phyloP scores from a whole-genome alignment of 768 basidiomycete genomes.

The Lepiota brunneoincarnata region DNA sequence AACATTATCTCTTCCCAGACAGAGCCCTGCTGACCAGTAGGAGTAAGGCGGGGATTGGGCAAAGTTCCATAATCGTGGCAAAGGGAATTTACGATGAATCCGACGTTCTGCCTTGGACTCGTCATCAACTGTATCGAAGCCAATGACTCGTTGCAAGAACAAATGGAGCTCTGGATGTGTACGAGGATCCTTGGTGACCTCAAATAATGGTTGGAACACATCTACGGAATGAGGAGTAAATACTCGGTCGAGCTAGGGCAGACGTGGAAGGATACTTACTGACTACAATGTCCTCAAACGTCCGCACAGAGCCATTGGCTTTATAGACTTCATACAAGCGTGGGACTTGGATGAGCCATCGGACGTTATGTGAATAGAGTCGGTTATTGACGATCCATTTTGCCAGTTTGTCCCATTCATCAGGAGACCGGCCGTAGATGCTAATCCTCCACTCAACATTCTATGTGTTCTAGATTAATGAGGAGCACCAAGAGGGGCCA shows the following conservation, averaged over 20 bases:
- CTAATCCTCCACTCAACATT: conserved; percentile 98
- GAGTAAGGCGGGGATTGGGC: conserved; percentile 90
- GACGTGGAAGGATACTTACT: conserved; percentile 52
- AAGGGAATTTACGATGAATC: conserved; percentile 92
- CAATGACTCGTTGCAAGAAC: conserved; percentile 92
- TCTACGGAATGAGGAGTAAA: conserved; percentile 44
- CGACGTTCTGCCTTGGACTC: conserved; percentile 93
- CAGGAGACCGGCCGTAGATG: conserved; percentile 79
- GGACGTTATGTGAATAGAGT: conserved; percentile 92
- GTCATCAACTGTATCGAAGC: conserved; percentile 99
- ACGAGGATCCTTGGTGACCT: conserved; percentile 89
- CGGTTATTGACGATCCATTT: conserved; percentile 96
- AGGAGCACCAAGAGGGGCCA: neutral
- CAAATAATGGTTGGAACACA: conserved; percentile 89
- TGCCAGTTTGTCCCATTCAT: conserved; percentile 98
- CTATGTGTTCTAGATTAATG: conserved; percentile 29
- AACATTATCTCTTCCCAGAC: neutral
- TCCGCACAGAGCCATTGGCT: conserved; percentile 74
- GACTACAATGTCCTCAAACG: conserved; percentile 86
- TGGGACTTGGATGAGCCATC: conserved; percentile 96
- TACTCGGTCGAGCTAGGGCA: neutral
- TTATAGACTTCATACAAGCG: conserved; percentile 96
- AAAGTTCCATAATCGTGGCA: conserved; percentile 87
- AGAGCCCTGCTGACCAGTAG: conserved; percentile 68
- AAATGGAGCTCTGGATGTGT: conserved; percentile 93